These are phyloP conservation scores for Eimeria acervulina DNA, from an alignment of 169 alveolate genomes.

Conservation along the genomic window DNA sequence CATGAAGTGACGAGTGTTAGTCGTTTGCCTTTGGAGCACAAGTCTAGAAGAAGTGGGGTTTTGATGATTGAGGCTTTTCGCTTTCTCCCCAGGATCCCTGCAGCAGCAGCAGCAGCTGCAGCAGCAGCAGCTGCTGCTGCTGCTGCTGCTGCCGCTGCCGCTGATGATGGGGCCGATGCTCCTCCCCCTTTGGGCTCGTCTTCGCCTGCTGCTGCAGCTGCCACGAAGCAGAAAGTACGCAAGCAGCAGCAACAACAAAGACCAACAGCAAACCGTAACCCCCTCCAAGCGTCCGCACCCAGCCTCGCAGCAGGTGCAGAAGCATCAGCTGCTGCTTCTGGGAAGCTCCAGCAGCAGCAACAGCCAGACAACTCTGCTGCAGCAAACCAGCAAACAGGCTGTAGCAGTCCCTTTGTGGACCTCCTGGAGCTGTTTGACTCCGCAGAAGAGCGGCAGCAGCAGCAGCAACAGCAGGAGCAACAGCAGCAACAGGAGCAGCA, in stretches of 20 bases:
- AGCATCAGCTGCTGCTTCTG: conserved; percentile 25
- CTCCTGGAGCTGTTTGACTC: conserved; percentile 25
- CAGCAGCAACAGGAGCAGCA: conserved; percentile 14
- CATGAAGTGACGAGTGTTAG: conserved; percentile 40
- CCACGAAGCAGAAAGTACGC: not conserved
- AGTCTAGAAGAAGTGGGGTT: conserved; percentile 35
- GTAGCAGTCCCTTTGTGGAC: conserved; percentile 11
- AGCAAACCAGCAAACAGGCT: not conserved
- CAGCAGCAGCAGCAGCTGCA: conserved; percentile 59
- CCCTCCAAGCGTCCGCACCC: not conserved
- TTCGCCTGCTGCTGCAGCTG: not conserved
- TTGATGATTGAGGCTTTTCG: not conserved
- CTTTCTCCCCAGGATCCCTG: conserved; percentile 27
- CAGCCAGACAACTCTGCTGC: conserved; percentile 1
- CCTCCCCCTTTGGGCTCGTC: too few relatives aligned
- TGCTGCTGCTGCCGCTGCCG: not conserved
- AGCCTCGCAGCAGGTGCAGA: not conserved
- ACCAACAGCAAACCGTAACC: not conserved
- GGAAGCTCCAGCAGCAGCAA: not conserved
- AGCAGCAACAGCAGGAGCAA: not conserved
- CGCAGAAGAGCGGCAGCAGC: conserved; percentile 8
- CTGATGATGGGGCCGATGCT: not conserved
- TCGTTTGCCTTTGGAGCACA: conserved; percentile 47
- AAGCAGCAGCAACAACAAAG: not conserved
- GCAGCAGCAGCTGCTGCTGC: conserved; percentile 30